Conservation (phyloP, 371 early-diverging fungal genomes). For the Phascolomyces articulosus region DNA sequence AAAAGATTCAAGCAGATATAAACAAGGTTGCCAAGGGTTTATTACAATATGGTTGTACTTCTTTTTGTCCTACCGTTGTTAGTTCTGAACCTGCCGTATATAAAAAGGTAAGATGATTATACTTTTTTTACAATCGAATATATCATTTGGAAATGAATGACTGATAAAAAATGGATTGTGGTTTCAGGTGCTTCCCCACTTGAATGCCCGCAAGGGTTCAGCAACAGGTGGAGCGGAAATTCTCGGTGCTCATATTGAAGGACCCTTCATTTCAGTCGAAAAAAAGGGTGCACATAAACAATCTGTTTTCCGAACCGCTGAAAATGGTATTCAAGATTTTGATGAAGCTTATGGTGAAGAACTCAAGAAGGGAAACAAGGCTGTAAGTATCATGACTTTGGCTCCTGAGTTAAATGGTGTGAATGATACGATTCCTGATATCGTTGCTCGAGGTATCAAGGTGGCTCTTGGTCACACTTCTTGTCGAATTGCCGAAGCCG, state of each 20-base stretch:
- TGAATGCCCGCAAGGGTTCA: conserved; percentile 73
- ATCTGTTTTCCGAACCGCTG: conserved; percentile 64
- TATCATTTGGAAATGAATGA: too few species aligned
- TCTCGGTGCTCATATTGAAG: conserved; percentile 86
- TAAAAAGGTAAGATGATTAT: conserved; percentile 53
- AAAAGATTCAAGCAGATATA: conserved; percentile 52
- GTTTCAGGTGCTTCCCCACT: conserved; percentile 61
- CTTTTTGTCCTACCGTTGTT: conserved; percentile 86
- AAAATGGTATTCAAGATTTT: conserved; percentile 71
- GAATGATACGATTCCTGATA: conserved; percentile 68
- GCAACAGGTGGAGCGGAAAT: conserved; percentile 74
- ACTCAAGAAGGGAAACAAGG: conserved; percentile 44
- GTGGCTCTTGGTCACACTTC: conserved; percentile 79
- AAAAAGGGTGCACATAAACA: conserved; percentile 82
- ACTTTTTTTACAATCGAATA: too few species aligned
- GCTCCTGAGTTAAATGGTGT: conserved; percentile 86
- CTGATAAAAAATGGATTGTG: conserved; percentile 5
- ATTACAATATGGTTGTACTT: conserved; percentile 78
- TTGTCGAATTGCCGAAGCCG: conserved; percentile 73
- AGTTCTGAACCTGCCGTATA: conserved; percentile 78
- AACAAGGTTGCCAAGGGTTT: conserved; percentile 76
- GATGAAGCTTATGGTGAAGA: conserved; percentile 73
- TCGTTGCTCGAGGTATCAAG: conserved; percentile 68
- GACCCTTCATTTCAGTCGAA: conserved; percentile 68
- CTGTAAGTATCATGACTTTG: conserved; percentile 76